phyloP scores from a whole-genome alignment of 2,329 filamentous ascomycete species.

The Claviceps monticola region DNA sequence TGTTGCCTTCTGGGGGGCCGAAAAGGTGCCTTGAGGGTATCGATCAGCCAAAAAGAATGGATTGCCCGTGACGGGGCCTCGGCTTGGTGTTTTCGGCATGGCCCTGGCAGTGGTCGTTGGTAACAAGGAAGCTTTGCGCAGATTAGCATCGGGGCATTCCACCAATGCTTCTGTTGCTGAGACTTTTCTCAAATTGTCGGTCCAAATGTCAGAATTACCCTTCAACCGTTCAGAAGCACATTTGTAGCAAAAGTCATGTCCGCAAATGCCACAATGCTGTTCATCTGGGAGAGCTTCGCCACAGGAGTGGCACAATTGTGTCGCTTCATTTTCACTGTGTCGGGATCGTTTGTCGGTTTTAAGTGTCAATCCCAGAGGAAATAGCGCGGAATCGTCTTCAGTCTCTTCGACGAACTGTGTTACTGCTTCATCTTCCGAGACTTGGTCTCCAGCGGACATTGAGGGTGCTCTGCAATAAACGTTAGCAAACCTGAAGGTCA shows the following conservation, averaged over 20 bases:
- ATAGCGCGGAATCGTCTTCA: conserved; percentile 15
- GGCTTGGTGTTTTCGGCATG: conserved; percentile 1
- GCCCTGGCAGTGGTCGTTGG: neutral
- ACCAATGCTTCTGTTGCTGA: neutral
- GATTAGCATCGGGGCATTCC: neutral
- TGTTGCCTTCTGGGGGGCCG: conserved; percentile 12
- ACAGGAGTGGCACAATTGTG: conserved; percentile 36
- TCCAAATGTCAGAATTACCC: neutral
- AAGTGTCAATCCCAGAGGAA: conserved; percentile 33
- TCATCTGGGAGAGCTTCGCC: conserved; percentile 24
- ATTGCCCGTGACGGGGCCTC: conserved; percentile 14
- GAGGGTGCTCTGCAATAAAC: neutral
- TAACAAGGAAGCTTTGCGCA: too few species aligned
- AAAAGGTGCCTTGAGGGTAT: conserved; percentile 8
- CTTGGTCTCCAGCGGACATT: neutral
- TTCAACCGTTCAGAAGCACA: conserved; percentile 25
- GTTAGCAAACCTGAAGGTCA: neutral
- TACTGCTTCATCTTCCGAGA: conserved; percentile 3
- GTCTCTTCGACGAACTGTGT: conserved; percentile 22
- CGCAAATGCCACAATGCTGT: conserved; percentile 32
- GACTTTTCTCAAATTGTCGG: neutral
- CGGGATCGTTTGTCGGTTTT: conserved; percentile 15
- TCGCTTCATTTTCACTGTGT: conserved; percentile 12
- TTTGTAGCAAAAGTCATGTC: conserved; percentile 34
- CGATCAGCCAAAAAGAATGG: conserved; percentile 20